phyloP scores from a whole-genome alignment of 805 yeast genomes.

The Saccharomycopsis javanensis region DNA sequence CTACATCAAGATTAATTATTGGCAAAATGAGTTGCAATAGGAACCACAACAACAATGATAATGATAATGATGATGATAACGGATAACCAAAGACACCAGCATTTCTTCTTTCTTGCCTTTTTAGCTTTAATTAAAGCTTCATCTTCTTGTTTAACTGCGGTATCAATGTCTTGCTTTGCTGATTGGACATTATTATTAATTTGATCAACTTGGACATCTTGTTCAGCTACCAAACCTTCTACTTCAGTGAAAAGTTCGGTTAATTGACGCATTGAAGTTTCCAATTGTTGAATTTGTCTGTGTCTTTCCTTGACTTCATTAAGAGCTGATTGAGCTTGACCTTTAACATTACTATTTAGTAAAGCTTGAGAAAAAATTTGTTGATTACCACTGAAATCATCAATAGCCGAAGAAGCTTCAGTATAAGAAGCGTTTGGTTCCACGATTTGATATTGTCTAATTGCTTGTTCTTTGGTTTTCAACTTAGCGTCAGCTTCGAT shows the following conservation, averaged over 20 bases:
- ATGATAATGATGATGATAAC: slow-evolving; percentile 50
- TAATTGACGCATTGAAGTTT: slow-evolving; percentile 90
- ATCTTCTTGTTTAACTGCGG: slow-evolving; percentile 88
- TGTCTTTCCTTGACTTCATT: slow-evolving; percentile 95
- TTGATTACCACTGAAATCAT: slow-evolving; percentile 64
- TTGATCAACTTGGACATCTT: slow-evolving; percentile 77
- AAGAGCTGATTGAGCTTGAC: slow-evolving; percentile 91
- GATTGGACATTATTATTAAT: slow-evolving; percentile 69
- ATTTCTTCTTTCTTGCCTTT: slow-evolving; percentile 83
- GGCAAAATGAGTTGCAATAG: slow-evolving; percentile 16
- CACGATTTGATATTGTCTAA: slow-evolving; percentile 84
- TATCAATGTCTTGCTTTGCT: slow-evolving; percentile 87
- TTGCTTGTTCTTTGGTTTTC: slow-evolving; percentile 78
- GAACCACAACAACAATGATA: slow-evolving; percentile 56
- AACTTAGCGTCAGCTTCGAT: slow-evolving; percentile 82
- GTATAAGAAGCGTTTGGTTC: slow-evolving; percentile 77
- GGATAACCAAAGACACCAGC: slow-evolving; percentile 69
- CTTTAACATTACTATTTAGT: slow-evolving; percentile 75
- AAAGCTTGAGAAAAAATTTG: slow-evolving; percentile 94
- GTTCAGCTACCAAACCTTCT: slow-evolving; percentile 94
- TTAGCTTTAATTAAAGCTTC: slow-evolving; percentile 83
- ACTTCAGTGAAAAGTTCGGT: slow-evolving; percentile 91
- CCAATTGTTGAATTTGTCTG: slow-evolving; percentile 88
- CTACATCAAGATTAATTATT: not conserved
- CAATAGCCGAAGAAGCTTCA: slow-evolving; percentile 78